phyloP scores from a whole-genome alignment of 768 basidiomycete species.

The Pleurotus sapidus region DNA sequence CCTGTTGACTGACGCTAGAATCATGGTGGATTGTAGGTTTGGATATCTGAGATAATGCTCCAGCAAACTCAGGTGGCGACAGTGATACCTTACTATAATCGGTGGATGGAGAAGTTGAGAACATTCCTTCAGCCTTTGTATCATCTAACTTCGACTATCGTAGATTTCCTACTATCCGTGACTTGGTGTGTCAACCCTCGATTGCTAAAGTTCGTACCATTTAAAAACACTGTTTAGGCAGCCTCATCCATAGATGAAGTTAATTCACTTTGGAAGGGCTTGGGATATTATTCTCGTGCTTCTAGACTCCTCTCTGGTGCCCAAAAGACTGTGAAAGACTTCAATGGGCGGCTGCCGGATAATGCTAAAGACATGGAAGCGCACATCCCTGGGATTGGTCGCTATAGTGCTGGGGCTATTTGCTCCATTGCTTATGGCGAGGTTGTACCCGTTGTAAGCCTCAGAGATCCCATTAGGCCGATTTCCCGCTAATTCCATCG shows the following conservation, averaged over 20 bases:
- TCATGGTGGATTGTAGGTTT: constrained; percentile 48
- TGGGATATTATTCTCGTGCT: constrained; percentile 89
- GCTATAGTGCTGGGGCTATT: constrained; percentile 85
- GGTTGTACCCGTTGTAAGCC: constrained; percentile 76
- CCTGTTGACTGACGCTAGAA: not conserved
- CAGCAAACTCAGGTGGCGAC: constrained; percentile 95
- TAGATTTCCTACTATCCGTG: constrained; percentile 80
- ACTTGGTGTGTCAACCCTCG: constrained; percentile 51
- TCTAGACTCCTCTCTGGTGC: constrained; percentile 82
- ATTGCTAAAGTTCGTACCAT: not conserved
- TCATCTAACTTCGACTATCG: constrained; percentile 7
- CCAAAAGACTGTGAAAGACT: constrained; percentile 67
- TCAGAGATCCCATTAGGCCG: constrained; percentile 4
- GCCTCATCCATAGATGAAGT: constrained; percentile 76
- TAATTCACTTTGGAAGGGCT: constrained; percentile 87
- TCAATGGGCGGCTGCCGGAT: constrained; percentile 69
- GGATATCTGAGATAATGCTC: constrained; percentile 93
- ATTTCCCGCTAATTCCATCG: constrained; percentile 8
- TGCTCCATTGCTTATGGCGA: constrained; percentile 88
- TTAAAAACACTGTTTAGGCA: constrained; percentile 38
- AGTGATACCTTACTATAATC: constrained; percentile 91
- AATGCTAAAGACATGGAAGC: constrained; percentile 81
- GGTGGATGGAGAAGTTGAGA: constrained; percentile 78
- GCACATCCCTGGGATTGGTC: constrained; percentile 82
- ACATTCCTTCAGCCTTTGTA: constrained; percentile 4